These are phyloP conservation scores for Ophiostoma piceae DNA, from an alignment of 2,329 filamentous ascomycete genomes.

Conservation along the genomic window DNA sequence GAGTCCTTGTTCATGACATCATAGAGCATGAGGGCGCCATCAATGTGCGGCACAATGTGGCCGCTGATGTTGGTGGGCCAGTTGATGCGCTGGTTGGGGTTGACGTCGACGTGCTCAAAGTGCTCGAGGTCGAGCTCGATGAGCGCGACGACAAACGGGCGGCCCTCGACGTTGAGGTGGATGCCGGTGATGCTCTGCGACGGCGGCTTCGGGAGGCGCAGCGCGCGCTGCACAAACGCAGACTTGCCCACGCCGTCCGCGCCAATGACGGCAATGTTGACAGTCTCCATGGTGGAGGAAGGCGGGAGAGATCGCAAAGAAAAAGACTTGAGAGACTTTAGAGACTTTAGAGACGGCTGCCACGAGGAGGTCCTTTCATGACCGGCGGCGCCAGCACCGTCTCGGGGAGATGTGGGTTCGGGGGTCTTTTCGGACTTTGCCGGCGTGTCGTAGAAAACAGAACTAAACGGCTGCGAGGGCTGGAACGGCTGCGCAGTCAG, in stretches of 20 bases:
- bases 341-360: background rate
- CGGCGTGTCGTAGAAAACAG: no score
- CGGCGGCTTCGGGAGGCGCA: slow-evolving; percentile 51
- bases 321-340: background rate
- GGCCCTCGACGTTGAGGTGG: slow-evolving; percentile 54
- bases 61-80: slow-evolving; percentile 67
- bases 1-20: slow-evolving; percentile 76
- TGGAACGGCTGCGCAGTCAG: background rate
- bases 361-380: background rate
- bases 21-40: slow-evolving; percentile 81
- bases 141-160: slow-evolving; percentile 54
- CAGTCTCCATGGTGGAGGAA: slow-evolving; percentile 46
- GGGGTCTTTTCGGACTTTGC: background rate
- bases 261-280: slow-evolving; percentile 63
- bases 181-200: slow-evolving; percentile 51
- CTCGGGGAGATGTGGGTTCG: background rate
- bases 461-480: background rate
- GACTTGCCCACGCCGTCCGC: slow-evolving; percentile 63
- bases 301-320: background rate
- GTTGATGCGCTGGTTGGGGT: slow-evolving; percentile 53
- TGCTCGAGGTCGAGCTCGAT: slow-evolving; percentile 62
- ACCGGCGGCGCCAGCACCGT: slow-evolving; percentile 11
- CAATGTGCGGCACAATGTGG: slow-evolving; percentile 65
- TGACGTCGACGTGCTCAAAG: slow-evolving; percentile 60
- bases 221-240: slow-evolving; percentile 59